A percentile compares a stretch with the other conserved stretches of the same genome.
Evolutionary conservation across 176 grass and related monocot genomes (phyloP).

Genomic region (Avena eriantha): DNA sequence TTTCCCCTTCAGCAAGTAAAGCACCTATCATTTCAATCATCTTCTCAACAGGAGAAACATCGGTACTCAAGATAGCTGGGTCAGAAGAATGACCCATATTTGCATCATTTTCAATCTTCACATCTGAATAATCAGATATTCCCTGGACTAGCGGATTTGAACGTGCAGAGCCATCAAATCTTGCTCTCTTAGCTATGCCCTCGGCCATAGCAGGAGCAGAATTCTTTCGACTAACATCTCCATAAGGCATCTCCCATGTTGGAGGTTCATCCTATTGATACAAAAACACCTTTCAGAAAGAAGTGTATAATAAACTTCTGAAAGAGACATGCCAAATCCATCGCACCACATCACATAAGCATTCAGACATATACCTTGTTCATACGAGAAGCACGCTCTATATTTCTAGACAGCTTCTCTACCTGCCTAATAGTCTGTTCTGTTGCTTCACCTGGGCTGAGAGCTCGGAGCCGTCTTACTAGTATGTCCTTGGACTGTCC

Average conservation of each 20-base stretch:
- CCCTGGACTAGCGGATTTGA: slow-evolving; percentile 45
- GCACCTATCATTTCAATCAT: slow-evolving; percentile 99
- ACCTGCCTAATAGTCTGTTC: slow-evolving; percentile 92
- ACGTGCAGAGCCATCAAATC: slow-evolving; percentile 51
- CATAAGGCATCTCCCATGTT: slow-evolving; percentile 56
- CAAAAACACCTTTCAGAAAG: slow-evolving; percentile 35
- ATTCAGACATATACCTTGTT: slow-evolving; percentile 61
- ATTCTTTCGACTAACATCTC: slow-evolving; percentile 59
- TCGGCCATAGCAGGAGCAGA: slow-evolving; percentile 55
- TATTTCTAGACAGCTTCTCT: slow-evolving; percentile 91
- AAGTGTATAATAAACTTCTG: slow-evolving; percentile 20
- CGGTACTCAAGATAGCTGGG: slow-evolving; percentile 55
- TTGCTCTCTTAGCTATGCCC: slow-evolving; percentile 64
- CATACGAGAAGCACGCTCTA: slow-evolving; percentile 69
- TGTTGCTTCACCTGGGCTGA: slow-evolving; percentile 86
- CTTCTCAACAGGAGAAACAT: slow-evolving; percentile 86
- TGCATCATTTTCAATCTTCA: slow-evolving; percentile 47
- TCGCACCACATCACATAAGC: neutral
- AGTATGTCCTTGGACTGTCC: slow-evolving; percentile 83
- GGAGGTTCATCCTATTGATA: slow-evolving; percentile 59
- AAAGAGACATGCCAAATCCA: slow-evolving; percentile 19
- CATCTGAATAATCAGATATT: slow-evolving; percentile 46
- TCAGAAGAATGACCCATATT: slow-evolving; percentile 55
- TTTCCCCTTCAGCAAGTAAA: slow-evolving; percentile 97
- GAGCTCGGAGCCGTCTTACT: slow-evolving; percentile 61